Evolutionary conservation across 352 stramenopile genomes (phyloP).

Genomic region (Phytophthora palmivora): DNA sequence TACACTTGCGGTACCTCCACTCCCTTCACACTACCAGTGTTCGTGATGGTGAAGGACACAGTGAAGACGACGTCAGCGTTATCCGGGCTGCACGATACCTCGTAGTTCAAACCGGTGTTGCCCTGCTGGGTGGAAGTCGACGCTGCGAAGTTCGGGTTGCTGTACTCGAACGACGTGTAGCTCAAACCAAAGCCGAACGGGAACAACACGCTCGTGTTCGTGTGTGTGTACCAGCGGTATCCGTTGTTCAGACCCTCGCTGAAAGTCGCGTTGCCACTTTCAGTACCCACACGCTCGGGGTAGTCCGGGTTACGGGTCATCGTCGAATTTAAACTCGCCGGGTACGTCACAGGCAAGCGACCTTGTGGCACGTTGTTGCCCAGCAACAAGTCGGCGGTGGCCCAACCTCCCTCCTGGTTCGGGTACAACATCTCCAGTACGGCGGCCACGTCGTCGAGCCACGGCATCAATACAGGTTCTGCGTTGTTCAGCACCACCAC

Average conservation of each 20-base stretch:
- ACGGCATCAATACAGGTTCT: conserved; percentile 40
- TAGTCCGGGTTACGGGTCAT: conserved; percentile 42
- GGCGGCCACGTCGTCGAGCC: conserved; percentile 36
- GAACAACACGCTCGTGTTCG: conserved; percentile 41
- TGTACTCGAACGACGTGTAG: conserved; percentile 47
- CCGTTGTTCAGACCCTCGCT: conserved; percentile 43
- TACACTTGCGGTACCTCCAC: conserved; percentile 45
- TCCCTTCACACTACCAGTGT: conserved; percentile 36
- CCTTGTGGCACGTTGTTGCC: conserved; percentile 41
- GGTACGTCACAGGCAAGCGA: conserved; percentile 39
- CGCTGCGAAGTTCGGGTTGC: conserved; percentile 34
- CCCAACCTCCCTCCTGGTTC: conserved; percentile 45
- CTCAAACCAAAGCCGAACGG: conserved; percentile 41
- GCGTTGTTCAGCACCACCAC: conserved; percentile 45
- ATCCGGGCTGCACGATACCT: conserved; percentile 36
- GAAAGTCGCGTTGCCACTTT: conserved; percentile 40
- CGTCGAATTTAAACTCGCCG: conserved; percentile 30
- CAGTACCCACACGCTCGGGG: conserved; percentile 30
- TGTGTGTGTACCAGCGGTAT: conserved; percentile 43
- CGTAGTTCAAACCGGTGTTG: conserved; percentile 29
- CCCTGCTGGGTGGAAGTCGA: conserved; percentile 17
- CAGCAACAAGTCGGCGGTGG: conserved; percentile 38
- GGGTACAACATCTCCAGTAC: conserved; percentile 45
- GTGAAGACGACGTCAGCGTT: conserved; percentile 30
- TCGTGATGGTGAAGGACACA: conserved; percentile 34